These are phyloP conservation scores for Yamadazyma songkhlaensis DNA, from an alignment of 1,139 yeast species.

Conservation along the genomic window DNA sequence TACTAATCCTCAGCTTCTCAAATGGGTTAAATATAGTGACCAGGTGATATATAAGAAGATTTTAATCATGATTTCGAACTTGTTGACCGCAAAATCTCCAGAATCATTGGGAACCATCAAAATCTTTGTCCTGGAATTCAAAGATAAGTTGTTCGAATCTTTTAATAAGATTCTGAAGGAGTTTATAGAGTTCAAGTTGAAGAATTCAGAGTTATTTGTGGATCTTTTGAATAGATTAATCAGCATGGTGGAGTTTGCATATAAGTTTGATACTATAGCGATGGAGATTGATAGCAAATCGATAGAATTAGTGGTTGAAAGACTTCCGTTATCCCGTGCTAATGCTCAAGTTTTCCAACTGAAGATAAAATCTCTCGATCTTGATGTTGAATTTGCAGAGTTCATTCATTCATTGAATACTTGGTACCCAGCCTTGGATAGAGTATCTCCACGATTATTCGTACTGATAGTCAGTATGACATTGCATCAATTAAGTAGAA, in stretches of 20 bases:
- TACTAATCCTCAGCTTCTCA: constrained; percentile 44
- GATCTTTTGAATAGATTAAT: constrained; percentile 55
- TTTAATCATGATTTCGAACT: constrained; percentile 46
- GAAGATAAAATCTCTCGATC: no score
- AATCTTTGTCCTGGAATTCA: constrained; percentile 40
- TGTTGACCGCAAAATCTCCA: constrained; percentile 27
- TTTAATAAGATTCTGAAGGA: constrained; percentile 46
- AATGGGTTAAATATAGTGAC: constrained; percentile 72
- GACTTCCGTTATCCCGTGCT: no score
- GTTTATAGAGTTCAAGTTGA: constrained; percentile 51
- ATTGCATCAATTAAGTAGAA: no score
- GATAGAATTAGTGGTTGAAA: no score
- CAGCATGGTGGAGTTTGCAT: constrained; percentile 53
- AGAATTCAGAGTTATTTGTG: constrained; percentile 56
- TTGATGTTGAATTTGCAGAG: no score
- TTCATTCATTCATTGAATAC: background rate
- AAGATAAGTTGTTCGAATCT: constrained; percentile 33
- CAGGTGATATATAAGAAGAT: constrained; percentile 58
- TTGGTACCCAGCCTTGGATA: background rate
- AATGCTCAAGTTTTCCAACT: no score
- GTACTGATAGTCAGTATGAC: no score
- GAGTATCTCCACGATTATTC: background rate
- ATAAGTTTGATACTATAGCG: background rate
- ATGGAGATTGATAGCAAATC: no score
- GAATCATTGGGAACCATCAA: constrained; percentile 43